Evolutionary conservation across 2,329 filamentous ascomycete species (phyloP), one percentile per base, ranked within the genome.

Genomic region (Bretziella fagacearum): DNA sequence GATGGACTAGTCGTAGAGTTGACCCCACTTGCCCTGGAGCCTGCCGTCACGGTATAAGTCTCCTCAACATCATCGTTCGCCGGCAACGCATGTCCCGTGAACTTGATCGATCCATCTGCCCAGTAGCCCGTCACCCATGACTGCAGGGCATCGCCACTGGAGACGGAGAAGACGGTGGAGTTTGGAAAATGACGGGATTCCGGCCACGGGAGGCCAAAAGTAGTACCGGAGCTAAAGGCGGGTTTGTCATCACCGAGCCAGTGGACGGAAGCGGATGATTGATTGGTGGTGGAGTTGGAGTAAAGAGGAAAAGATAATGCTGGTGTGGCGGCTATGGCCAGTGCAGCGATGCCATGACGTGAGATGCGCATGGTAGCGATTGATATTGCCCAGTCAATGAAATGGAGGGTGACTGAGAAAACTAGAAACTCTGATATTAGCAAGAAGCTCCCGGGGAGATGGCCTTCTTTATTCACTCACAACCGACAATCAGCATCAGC

Each of bases 91-190:
- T 77, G 74, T 0, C 65, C 73, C 2, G 69, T 74, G 74, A 74
- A 78, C 54, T 77, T 77, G 46, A 76, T 62, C 0, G 73, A 74
- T 22, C 69, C 70, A 57, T 78, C 74, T 1, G 67, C 64, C 74
- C 73, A 78, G 55, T 71, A 73, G 0, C 67, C 71, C 1, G 69
- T 76, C 2, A 66, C 60, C 73, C 73, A 77, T 0, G 72, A 71
- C 51, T 76, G 66, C 52, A 49, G 54, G 17, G 26, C 55, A 0
- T 53, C 54, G 4, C 55, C 56, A 17, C 53, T 52, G 1, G 53
- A 52, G 20, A 61, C 56, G 6, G 56, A 56, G 51, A 68, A 66
- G 4, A 54, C 53, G 13, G 62, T 65, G n/a, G 56, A 52, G 10
- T 63, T 57, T 2, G 60, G 55, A 6, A 51, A 56, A 51, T 63